Evolutionary conservation across 257 asterid genomes (phyloP).

Genomic region (Thymus quinquecostatus): DNA sequence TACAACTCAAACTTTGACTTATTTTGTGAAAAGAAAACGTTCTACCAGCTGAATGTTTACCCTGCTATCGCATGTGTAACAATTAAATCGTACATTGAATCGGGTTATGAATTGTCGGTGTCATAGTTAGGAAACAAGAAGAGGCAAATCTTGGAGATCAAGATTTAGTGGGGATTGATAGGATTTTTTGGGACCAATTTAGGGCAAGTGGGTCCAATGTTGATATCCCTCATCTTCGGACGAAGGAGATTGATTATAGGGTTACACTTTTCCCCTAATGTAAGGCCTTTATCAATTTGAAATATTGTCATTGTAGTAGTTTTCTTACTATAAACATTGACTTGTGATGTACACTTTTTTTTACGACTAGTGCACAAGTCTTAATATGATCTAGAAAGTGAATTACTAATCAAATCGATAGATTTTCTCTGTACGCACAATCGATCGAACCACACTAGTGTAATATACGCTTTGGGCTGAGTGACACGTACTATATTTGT

Average conservation of each 20-base stretch:
- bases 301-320: neutral
- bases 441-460: no score
- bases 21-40: no score
- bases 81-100: no score
- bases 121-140: neutral
- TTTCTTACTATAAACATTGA: neutral
- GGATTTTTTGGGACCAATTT: neutral
- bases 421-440: no score
- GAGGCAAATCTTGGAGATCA: neutral
- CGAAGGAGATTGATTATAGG: neutral
- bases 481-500: no score
- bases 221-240: neutral
- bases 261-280: neutral
- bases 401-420: no score
- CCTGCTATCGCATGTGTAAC: no score
- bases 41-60: no score
- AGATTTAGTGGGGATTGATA: neutral
- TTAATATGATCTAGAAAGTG: neutral
- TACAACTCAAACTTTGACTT: no score
- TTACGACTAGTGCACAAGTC: neutral
- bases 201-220: neutral
- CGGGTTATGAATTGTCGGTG: no score
- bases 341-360: neutral
- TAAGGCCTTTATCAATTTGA: neutral
- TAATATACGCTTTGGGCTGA: no score